A percentile compares a stretch with the other conserved stretches of the same genome.
phyloP scores from a whole-genome alignment of 495 filamentous ascomycete species.

The Tuber indicum region DNA sequence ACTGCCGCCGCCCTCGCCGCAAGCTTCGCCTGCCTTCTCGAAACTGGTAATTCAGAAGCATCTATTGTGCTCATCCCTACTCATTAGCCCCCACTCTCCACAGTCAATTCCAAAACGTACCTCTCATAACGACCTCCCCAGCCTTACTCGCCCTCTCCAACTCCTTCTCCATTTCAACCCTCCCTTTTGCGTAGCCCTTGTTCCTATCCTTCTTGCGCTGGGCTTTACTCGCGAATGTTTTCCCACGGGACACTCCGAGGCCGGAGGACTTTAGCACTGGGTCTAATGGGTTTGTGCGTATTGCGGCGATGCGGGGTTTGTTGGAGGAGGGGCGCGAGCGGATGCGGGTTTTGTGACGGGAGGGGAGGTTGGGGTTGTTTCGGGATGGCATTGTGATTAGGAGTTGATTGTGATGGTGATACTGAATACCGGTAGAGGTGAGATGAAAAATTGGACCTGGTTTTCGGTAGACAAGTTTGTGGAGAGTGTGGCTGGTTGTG shows the following conservation, averaged over 20 bases:
- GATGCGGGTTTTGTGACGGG: conserved; percentile 21
- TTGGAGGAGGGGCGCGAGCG: conserved; percentile 18
- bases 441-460: background rate
- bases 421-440: background rate
- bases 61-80: conserved; percentile 14
- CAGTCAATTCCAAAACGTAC: conserved; percentile 17
- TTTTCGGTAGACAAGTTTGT: background rate
- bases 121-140: conserved; percentile 39
- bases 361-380: conserved; percentile 33
- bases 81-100: conserved; percentile 5
- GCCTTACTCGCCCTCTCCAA: conserved; percentile 28
- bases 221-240: conserved; percentile 18
- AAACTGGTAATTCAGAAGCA: conserved; percentile 20
- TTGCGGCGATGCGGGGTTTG: conserved; percentile 9
- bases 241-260: conserved; percentile 18
- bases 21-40: conserved; percentile 35
- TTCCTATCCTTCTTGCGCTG: conserved; percentile 23
- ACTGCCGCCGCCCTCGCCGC: conserved; percentile 27
- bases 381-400: conserved; percentile 28
- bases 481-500: background rate
- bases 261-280: conserved; percentile 11
- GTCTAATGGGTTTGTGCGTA: conserved; percentile 9
- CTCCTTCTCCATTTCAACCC: conserved; percentile 20
- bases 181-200: conserved; percentile 19
- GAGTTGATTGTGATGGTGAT: background rate